These are phyloP conservation scores for Phytophthora parvispora DNA, from an alignment of 352 stramenopile species.

Conservation along the genomic window DNA sequence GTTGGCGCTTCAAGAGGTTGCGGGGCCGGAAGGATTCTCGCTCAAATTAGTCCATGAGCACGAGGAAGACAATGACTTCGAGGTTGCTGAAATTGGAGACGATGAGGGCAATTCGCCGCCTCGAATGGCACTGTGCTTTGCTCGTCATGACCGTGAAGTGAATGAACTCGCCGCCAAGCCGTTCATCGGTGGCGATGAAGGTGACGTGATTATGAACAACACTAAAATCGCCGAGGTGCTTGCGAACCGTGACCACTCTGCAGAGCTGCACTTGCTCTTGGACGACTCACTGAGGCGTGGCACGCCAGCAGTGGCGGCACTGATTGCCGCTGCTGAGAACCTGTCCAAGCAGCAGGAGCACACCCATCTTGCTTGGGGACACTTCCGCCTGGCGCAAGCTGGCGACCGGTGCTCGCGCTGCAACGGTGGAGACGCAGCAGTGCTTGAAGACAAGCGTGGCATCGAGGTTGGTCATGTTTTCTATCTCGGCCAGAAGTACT, in stretches of 20 bases:
- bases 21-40: conserved; percentile 27
- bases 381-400: conserved; percentile 76
- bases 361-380: conserved; percentile 34
- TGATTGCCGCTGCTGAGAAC: conserved; percentile 21
- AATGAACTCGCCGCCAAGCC: conserved; percentile 81
- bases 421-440: conserved; percentile 30
- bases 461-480: conserved; percentile 94
- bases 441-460: conserved; percentile 77
- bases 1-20: conserved; percentile 35
- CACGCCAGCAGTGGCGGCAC: conserved; percentile 26
- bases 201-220: conserved; percentile 51
- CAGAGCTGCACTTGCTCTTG: conserved; percentile 66
- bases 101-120: conserved; percentile 1
- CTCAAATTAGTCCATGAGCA: conserved; percentile 51
- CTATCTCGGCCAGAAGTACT: conserved; percentile 92
- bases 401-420: conserved; percentile 76
- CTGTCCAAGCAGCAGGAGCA: conserved; percentile 25
- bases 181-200: conserved; percentile 68
- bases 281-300: conserved; percentile 69
- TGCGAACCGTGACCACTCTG: conserved; percentile 1
- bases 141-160: conserved; percentile 65
- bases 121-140: conserved; percentile 62
- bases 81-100: conserved; percentile 3
- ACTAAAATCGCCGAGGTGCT: conserved; percentile 33
- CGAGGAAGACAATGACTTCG: conserved; percentile 19